Evolutionary conservation across 202 grass and related monocot species (phyloP).

Genomic region (Zoysia matrella): DNA sequence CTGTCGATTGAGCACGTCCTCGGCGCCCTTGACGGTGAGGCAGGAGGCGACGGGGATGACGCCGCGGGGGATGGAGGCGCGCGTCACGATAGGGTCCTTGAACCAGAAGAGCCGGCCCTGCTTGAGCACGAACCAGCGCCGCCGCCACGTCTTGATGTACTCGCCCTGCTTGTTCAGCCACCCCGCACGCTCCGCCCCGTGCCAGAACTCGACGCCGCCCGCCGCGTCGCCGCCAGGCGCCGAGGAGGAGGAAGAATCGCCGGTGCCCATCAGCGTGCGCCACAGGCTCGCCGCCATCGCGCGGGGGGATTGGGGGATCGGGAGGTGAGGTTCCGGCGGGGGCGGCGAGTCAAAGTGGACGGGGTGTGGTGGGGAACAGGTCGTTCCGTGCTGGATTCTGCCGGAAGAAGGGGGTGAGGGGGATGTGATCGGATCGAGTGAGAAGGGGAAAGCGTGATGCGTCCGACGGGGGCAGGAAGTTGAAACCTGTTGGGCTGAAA

Average conservation of each 20-base stretch:
- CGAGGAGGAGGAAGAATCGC: conserved; percentile 28
- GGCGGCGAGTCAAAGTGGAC: conserved; percentile 28
- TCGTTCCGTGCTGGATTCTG: conserved; percentile 29
- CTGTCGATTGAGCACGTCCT: conserved; percentile 82
- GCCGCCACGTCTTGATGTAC: conserved; percentile 99
- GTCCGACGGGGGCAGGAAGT: not conserved
- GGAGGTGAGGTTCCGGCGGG: not conserved
- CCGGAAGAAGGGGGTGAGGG: not conserved
- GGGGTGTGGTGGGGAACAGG: too few species aligned
- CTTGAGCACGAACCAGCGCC: conserved; percentile 96
- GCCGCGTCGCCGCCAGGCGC: conserved; percentile 21
- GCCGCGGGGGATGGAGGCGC: conserved; percentile 68
- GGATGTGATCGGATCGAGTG: conserved; percentile 34
- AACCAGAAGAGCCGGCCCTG: conserved; percentile 97
- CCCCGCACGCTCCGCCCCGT: conserved; percentile 60
- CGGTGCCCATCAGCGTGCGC: conserved; percentile 60
- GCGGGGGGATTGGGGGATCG: conserved; percentile 41
- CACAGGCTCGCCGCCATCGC: conserved; percentile 78
- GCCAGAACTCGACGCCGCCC: conserved; percentile 88
- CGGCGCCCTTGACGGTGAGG: conserved; percentile 90
- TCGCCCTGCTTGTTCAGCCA: conserved; percentile 96
- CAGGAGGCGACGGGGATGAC: conserved; percentile 85
- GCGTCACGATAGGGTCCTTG: conserved; percentile 73
- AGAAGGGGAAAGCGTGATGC: not conserved
- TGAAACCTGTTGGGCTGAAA: conserved; percentile 26